Evolutionary conservation across 1,139 yeast species (phyloP).

Genomic region (Geotrichum candidum): DNA sequence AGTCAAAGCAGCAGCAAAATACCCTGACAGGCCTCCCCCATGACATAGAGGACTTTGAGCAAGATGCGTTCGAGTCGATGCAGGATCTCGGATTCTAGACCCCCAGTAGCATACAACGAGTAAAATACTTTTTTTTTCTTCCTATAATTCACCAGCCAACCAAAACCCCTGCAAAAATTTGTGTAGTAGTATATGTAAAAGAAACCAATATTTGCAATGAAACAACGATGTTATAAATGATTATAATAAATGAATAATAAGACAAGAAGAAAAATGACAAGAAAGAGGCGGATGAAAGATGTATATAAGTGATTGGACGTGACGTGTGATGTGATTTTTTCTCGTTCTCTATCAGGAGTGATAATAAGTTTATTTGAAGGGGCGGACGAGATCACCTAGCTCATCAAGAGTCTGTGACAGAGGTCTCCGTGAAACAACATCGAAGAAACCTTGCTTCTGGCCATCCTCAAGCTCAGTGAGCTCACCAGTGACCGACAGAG

Average conservation of each 20-base stretch:
- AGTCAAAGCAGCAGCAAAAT: neutral
- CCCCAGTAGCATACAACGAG: neutral
- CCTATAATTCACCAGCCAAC: neutral
- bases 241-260: constrained; percentile 4
- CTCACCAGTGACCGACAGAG: constrained; percentile 31
- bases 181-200: neutral
- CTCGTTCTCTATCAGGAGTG: neutral
- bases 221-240: constrained; percentile 2
- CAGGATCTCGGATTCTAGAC: constrained; percentile 15
- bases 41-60: constrained; percentile 14
- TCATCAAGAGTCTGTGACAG: constrained; percentile 72
- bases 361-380: constrained; percentile 18
- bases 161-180: neutral
- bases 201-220: neutral
- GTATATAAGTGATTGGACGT: neutral
- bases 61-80: constrained; percentile 12
- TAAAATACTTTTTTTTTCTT: neutral
- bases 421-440: constrained; percentile 75
- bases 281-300: neutral
- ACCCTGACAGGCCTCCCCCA: neutral
- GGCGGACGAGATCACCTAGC: constrained; percentile 47
- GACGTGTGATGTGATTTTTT: neutral
- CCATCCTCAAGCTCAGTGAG: constrained; percentile 35
- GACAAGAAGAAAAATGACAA: neutral
- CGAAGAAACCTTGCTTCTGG: constrained; percentile 72